These are phyloP conservation scores for Sanguinoderma infundibulare DNA, from an alignment of 1,284 basidiomycete species.

Conservation along the genomic window DNA sequence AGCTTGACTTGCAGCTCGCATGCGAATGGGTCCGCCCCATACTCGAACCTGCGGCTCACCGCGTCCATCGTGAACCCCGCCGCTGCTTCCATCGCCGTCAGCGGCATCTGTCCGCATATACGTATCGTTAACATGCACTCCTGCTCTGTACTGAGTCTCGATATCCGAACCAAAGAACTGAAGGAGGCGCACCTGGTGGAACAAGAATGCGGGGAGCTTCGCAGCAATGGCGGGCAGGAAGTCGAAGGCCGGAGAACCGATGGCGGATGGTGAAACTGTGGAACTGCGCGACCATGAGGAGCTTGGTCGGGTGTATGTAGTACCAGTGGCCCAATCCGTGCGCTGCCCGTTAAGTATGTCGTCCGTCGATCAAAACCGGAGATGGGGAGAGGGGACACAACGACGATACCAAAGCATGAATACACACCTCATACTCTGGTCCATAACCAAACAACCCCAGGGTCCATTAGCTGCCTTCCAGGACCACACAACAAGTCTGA, in stretches of 20 bases:
- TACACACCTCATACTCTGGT: slow-evolving; percentile 65
- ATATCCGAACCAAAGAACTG: too few relatives aligned
- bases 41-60: slow-evolving; percentile 85
- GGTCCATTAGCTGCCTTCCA: slow-evolving; percentile 79
- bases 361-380: not conserved
- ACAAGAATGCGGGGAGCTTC: slow-evolving; percentile 82
- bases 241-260: slow-evolving; percentile 88
- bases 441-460: slow-evolving; percentile 63
- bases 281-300: slow-evolving; percentile 84
- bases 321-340: slow-evolving; percentile 99
- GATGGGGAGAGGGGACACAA: slow-evolving; percentile 37
- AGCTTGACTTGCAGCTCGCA: slow-evolving; percentile 63
- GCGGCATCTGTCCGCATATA: slow-evolving; percentile 61
- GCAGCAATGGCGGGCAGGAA: slow-evolving; percentile 74
- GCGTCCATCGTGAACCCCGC: slow-evolving; percentile 80
- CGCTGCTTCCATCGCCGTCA: slow-evolving; percentile 83
- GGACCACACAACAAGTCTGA: slow-evolving; percentile 80
- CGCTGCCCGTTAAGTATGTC: slow-evolving; percentile 45
- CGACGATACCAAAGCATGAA: slow-evolving; percentile 58
- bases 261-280: slow-evolving; percentile 87
- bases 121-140: too few relatives aligned
- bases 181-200: slow-evolving; percentile 71
- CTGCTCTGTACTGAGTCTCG: too few relatives aligned
- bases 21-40: slow-evolving; percentile 87
- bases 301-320: slow-evolving; percentile 86